Base-by-base conservation (phyloP, 805 yeast species). In the Candida tallmaniae region DNA sequence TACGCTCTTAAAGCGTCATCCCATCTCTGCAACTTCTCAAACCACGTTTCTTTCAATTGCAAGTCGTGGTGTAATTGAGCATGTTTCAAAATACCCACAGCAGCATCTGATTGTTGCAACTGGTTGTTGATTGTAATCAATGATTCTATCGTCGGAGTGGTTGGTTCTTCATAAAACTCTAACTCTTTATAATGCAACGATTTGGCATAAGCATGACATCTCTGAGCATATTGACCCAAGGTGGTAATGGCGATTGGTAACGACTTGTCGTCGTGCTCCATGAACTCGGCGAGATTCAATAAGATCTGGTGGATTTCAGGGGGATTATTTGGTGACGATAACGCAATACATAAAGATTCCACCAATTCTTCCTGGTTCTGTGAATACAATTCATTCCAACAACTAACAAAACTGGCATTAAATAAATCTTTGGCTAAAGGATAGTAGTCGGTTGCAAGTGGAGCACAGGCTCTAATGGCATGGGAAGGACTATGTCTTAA, bases 261-360 rank as follows among this genome's bases (percentile, higher is more conserved):
- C 0, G 96, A 84, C 50, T 88, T 89, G 47, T 88, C 97, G 57
- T 90, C 97, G 49, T 90, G 97, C 53, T 93, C 99, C 93, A 93
- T 83, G 51, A 84, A 93, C 56, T 93, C 99, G 0, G 96, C 95
- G 37, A 93, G 65, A 44, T 90, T 89, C 46, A 93, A 67, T 39
- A 93, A 67, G 2, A 88, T 83, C 52, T 93, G 97, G 50, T 88
- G 83, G 29, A 93, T 89, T 48, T 93, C 99, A 0, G 98, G 97
- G 0, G 97, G 95, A 44, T 86, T 87, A 46, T 88, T 85, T 3
- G 94, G 83, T 0, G 96, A 83, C 0, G 90, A 83, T 41, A 90
- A 65, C 0, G 97, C 97, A 33, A 81, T 72, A 51, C 95, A 87
- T 26, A 93, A 70, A 2, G 95, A 74, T 46, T 83, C 83, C 3